Base-by-base conservation (phyloP, 2,329 filamentous ascomycete genomes). In the Pseudopithomyces chartarum region DNA sequence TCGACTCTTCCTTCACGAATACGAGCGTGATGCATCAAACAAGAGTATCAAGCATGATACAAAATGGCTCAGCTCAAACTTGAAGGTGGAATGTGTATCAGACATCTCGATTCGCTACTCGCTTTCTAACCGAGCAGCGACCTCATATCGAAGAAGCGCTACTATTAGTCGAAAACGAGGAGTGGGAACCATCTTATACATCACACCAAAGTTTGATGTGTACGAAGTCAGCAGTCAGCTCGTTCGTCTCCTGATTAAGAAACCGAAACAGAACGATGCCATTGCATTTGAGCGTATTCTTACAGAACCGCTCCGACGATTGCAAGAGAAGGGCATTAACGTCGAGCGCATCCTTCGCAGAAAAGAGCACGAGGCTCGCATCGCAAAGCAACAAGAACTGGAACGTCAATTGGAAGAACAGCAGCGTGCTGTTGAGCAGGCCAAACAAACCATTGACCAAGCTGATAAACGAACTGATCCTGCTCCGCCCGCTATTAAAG, bases 161-260 rank as follows among this genome's bases (percentile, higher is more conserved):
- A 3, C 90, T 92, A 77, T 92, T 89, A 71, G 84, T 87, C 68
- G 92, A 87, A 17, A 92, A 90, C 22, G 90, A 89, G 50, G 81
- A 74, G 22, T 79, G 17, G 83, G 85, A 15, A 89, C 85, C 71
- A 84, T 87, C 4, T 79, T 98, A n/a, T 96, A 89, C 69, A 87
- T 98, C 36, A 88, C 89, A 3, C 85, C 87, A 10, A 85, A 85
- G 57, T 89, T 87, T 29, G 92, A 98, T 70, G 86, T 96, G 71
- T 98, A 96, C 73, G 92, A 99, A 77, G 88, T 99, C 62, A 95
- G 92, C 55, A 90, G 93, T 66, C 91, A 91, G 23, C 82, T 99
- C 45, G 92, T 94, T 60, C 87, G 89, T 67, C 79, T 96, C 51
- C 82, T 99, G 36, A 81, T 99, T 46, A 86, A 86, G 51, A 86